Conservation (phyloP, 23 red algal genomes). For the Cyanidiococcus yangmingshanensis region DNA sequence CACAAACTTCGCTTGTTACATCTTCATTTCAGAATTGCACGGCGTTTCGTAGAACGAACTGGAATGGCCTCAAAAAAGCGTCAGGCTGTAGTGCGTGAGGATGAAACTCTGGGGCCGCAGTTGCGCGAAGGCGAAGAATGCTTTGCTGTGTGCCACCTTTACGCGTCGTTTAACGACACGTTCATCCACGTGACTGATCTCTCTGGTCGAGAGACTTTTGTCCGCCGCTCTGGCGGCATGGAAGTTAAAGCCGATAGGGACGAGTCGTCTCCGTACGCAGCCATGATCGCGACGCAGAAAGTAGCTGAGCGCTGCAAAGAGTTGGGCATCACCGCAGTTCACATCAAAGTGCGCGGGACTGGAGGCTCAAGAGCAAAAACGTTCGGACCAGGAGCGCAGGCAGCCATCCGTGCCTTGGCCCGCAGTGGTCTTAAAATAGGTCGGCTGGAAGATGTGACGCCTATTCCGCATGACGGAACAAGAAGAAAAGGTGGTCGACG, state of each 20-base stretch:
- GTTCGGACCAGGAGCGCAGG: constrained; percentile 71
- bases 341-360: constrained; percentile 96
- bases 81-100: constrained; percentile 38
- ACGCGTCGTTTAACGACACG: constrained; percentile 98
- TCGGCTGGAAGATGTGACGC: constrained; percentile 93
- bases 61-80: constrained; percentile 58
- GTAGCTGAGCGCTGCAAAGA: constrained; percentile 88
- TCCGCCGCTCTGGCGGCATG: constrained; percentile 97
- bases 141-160: constrained; percentile 92
- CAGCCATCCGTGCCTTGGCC: constrained; percentile 93
- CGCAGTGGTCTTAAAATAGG: constrained; percentile 97
- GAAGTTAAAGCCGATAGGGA: constrained; percentile 99
- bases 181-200: constrained; percentile 99
- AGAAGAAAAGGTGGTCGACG: constrained; percentile 95
- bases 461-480: constrained; percentile 93
- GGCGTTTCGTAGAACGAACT: background rate
- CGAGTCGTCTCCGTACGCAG: constrained; percentile 96
- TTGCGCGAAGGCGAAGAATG: constrained; percentile 81
- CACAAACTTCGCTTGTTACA: too few relatives aligned
- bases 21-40: too few relatives aligned
- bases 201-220: constrained; percentile 88
- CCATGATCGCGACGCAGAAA: constrained; percentile 99
- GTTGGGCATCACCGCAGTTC: constrained; percentile 91
- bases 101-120: constrained; percentile 55
- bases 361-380: constrained; percentile 87